A percentile compares a stretch with the other conserved stretches of the same genome.
These are phyloP conservation scores for Babesia divergens DNA, from an alignment of 169 alveolate species.

Conservation along the genomic window DNA sequence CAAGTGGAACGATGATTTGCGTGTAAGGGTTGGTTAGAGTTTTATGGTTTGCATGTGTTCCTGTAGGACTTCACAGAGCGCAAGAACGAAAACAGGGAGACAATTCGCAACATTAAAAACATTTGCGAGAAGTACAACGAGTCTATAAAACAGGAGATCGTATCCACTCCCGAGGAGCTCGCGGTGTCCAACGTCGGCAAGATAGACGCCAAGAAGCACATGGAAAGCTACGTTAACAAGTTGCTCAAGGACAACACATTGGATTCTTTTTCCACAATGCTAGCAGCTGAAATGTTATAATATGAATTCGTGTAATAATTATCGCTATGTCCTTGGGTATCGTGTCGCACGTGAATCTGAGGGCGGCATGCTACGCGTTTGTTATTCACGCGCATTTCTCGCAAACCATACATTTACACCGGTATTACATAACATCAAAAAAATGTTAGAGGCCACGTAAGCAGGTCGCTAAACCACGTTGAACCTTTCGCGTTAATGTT, in stretches of 20 bases:
- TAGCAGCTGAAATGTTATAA: slow-evolving; percentile 65
- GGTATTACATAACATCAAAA: too few relatives aligned
- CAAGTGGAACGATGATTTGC: slow-evolving; percentile 94
- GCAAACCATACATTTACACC: too few relatives aligned
- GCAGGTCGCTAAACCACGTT: too few relatives aligned
- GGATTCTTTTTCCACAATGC: slow-evolving; percentile 69
- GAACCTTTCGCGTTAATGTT: slow-evolving; percentile 1
- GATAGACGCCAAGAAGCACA: slow-evolving; percentile 88
- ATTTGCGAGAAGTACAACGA: slow-evolving; percentile 87
- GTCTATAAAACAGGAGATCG: slow-evolving; percentile 92
- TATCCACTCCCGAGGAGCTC: slow-evolving; percentile 92
- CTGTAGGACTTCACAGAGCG: slow-evolving; percentile 52
- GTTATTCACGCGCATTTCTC: too few relatives aligned
- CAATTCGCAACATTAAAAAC: slow-evolving; percentile 78
- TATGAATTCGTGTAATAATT: too few relatives aligned
- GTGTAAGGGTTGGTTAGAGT: slow-evolving; percentile 72
- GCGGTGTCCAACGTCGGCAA: slow-evolving; percentile 86
- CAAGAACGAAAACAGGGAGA: slow-evolving; percentile 73
- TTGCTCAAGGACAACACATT: slow-evolving; percentile 75
- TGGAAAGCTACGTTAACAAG: slow-evolving; percentile 74
- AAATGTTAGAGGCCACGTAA: too few relatives aligned
- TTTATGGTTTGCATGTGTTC: slow-evolving; percentile 6
- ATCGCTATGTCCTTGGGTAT: too few relatives aligned
- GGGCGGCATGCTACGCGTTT: too few relatives aligned
- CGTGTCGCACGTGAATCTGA: slow-evolving; percentile 4